Percentiles rank a stretch among this genome's conserved stretches.
These are phyloP conservation scores for Coemansia sp. DNA, from an alignment of 192 early-diverging fungal genomes.

Conservation along the genomic window DNA sequence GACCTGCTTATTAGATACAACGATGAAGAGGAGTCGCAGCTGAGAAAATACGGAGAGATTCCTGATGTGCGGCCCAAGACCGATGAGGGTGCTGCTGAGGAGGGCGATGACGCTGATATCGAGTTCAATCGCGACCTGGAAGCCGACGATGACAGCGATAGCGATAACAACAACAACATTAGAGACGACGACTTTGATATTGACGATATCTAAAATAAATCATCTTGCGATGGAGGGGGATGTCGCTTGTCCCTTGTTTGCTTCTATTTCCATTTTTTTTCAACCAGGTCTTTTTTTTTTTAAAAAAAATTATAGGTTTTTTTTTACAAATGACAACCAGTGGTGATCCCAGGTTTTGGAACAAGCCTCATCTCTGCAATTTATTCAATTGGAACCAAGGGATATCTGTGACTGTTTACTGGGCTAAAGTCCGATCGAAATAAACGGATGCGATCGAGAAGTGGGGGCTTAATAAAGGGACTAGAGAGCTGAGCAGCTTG, in stretches of 20 bases:
- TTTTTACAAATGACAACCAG: too few species aligned
- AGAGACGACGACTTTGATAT: conserved; percentile 92
- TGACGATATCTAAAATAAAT: conserved; percentile 66
- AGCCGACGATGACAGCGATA: conserved; percentile 65
- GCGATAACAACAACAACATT: conserved; percentile 63
- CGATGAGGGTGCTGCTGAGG: conserved; percentile 65
- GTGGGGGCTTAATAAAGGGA: too few species aligned
- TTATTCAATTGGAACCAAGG: too few species aligned
- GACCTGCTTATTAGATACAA: conserved; percentile 97
- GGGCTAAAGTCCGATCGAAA: too few species aligned
- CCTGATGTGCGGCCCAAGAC: conserved; percentile 63
- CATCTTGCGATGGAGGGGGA: not conserved
- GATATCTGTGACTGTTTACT: too few species aligned
- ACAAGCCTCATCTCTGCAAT: too few species aligned
- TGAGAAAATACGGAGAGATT: conserved; percentile 94
- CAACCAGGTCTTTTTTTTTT: too few species aligned
- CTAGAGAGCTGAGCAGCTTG: too few species aligned
- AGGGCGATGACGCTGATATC: conserved; percentile 68
- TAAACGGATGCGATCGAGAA: too few species aligned
- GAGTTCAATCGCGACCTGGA: conserved; percentile 48
- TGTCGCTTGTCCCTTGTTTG: not conserved
- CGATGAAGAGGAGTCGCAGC: conserved; percentile 89
- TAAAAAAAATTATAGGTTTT: too few species aligned
- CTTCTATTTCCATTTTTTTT: too few species aligned
- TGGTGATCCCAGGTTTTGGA: too few species aligned